Evolutionary conservation across 106 monocot species (phyloP).

Genomic region (Dioscorea zingiberensis): DNA sequence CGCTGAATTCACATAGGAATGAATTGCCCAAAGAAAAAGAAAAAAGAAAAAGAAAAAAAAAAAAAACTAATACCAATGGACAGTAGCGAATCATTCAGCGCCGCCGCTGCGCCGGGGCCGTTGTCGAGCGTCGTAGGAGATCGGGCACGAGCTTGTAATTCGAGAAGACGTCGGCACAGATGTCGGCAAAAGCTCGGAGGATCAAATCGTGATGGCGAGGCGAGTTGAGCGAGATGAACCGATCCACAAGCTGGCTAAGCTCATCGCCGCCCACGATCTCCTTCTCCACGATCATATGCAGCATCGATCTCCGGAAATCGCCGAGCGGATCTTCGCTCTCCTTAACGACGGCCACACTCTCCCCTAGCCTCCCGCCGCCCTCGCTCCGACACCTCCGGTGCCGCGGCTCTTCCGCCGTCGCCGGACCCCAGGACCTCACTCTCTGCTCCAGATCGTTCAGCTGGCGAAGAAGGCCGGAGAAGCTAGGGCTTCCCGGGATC

Average conservation of each 20-base stretch:
- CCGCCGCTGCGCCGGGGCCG: no score
- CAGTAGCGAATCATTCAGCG: no score
- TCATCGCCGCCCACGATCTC: constrained; percentile 38
- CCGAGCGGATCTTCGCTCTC: constrained; percentile 48
- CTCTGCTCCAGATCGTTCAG: constrained; percentile 52
- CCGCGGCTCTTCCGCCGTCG: no score
- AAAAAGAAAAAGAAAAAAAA: neutral
- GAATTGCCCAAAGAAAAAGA: no score
- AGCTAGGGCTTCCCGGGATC: constrained; percentile 24
- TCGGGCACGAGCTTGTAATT: constrained; percentile 17
- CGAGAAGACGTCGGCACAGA: constrained; percentile 68
- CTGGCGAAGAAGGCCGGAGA: constrained; percentile 53
- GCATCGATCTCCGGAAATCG: constrained; percentile 67
- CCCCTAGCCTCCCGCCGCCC: constrained; percentile 19
- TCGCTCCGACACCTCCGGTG: constrained; percentile 12
- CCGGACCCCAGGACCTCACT: constrained; percentile 21
- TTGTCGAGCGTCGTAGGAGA: constrained; percentile 2
- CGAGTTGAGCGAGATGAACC: constrained; percentile 58
- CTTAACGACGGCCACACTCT: constrained; percentile 64
- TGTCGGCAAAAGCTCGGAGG: constrained; percentile 68
- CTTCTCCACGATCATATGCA: constrained; percentile 80
- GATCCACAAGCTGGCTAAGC: constrained; percentile 35
- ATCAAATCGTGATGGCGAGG: constrained; percentile 56
- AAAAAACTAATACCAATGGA: no score
- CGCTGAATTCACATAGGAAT: no score